phyloP scores from a whole-genome alignment of 2,329 filamentous ascomycete species.

The Diaporthe destruens region DNA sequence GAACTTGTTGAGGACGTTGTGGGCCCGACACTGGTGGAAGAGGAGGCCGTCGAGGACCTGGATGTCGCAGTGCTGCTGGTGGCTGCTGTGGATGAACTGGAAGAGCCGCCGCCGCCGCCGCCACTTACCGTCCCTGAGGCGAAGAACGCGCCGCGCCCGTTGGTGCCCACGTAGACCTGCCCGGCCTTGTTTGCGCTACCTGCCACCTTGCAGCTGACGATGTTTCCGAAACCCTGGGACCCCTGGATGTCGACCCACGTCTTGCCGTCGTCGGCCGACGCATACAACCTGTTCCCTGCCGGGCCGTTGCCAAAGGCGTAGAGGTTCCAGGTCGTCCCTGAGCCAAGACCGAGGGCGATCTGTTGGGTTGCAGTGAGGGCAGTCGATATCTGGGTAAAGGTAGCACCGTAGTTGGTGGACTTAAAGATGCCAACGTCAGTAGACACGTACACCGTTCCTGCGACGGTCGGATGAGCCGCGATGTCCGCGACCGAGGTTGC shows the following conservation, averaged over 20 bases:
- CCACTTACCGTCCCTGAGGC: slow-evolving; percentile 46
- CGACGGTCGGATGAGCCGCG: slow-evolving; percentile 66
- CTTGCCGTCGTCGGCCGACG: slow-evolving; percentile 56
- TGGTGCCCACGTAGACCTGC: slow-evolving; percentile 64
- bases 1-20: slow-evolving; percentile 28
- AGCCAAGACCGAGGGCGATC: slow-evolving; percentile 58
- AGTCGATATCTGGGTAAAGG: slow-evolving; percentile 57
- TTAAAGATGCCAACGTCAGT: slow-evolving; percentile 67
- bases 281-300: slow-evolving; percentile 59
- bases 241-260: slow-evolving; percentile 63
- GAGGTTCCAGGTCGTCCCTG: slow-evolving; percentile 57
- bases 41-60: slow-evolving; percentile 16
- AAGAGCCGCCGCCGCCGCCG: slow-evolving; percentile 32
- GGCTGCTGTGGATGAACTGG: slow-evolving; percentile 26
- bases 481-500: slow-evolving; percentile 65
- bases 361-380: slow-evolving; percentile 56
- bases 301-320: slow-evolving; percentile 62
- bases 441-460: slow-evolving; percentile 72
- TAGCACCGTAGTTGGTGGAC: slow-evolving; percentile 63
- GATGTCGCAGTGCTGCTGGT: slow-evolving; percentile 43
- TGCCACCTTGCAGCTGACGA: slow-evolving; percentile 55
- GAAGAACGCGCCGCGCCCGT: slow-evolving; percentile 61
- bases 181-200: slow-evolving; percentile 61
- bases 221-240: slow-evolving; percentile 58
- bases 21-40: slow-evolving; percentile 26